Evolutionary conservation across 2,329 filamentous ascomycete species (phyloP), one percentile per base, ranked within the genome.

Genomic region (Tympanopsis confertula): DNA sequence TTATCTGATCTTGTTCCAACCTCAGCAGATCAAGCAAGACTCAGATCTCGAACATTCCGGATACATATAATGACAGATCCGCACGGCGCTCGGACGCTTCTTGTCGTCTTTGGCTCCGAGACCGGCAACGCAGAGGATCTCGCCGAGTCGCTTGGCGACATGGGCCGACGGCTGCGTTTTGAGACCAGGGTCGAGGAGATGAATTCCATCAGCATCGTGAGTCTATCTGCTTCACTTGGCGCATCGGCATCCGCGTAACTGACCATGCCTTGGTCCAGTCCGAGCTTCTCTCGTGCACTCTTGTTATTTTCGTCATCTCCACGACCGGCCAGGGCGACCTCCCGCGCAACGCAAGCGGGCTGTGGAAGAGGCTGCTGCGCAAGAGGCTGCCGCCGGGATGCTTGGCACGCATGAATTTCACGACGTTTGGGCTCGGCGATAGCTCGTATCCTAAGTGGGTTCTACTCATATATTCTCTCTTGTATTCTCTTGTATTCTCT

Each of bases 271-370:
- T 41, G 40, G 13, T 24, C 4, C 20, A 41, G 76, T 74, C 68
- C 61, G 43, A 62, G 18, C 57, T 81, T 18, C 49, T 71, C 7
- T 61, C 62, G 39, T 62, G 68, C 40, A 60, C 59, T 1, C 58
- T 89, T 15, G 73, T 86, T 19, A 66, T 96, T 37, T 84, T 98
- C 49, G 78, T 86, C 42, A 66, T 93, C 15, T 93, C 91, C 4
- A 98, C 91, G 0, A 94, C 91, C 0, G 91, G 91, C 4, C 89
- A 98, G 60, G 91, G 91, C 4, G 88, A 96, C 45, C 72, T 96
- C 53, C 91, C 91, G 2, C 74, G 75, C 39, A 96, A 96, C 65
- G 78, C 83, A 3, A 69, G 77, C 32, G 63, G 62, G 2, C 88
- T 98, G 53, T 98, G 91, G 91, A 86, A 75, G 53, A 82, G 77